Conservation (phyloP, 352 stramenopile species). For the Phytophthora sp. region DNA sequence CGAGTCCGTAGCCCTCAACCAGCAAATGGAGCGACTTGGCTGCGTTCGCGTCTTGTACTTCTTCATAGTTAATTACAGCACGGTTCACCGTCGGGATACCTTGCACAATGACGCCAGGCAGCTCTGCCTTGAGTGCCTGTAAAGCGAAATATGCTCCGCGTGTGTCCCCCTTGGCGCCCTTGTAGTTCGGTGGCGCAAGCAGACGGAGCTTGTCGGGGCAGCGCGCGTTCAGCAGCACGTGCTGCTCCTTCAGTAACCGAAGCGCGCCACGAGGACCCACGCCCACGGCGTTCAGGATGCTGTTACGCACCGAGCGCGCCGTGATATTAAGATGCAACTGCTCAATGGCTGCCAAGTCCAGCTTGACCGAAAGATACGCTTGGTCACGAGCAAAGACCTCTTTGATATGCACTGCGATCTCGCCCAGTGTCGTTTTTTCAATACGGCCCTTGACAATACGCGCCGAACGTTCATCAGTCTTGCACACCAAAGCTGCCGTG, state of each 20-base stretch:
- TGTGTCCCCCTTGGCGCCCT: constrained; percentile 78
- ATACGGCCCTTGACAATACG: constrained; percentile 99
- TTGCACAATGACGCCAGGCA: constrained; percentile 98
- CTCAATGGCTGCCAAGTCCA: constrained; percentile 97
- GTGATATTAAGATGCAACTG: constrained; percentile 97
- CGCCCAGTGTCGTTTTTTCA: constrained; percentile 98
- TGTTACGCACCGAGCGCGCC: constrained; percentile 88
- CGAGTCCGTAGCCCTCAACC: constrained; percentile 98
- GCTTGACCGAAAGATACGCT: constrained; percentile 97
- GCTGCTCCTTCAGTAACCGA: constrained; percentile 83
- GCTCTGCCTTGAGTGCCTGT: constrained; percentile 95
- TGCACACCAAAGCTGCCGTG: constrained; percentile 96
- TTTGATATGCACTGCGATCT: constrained; percentile 97
- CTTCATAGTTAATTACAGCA: constrained; percentile 98
- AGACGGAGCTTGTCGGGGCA: constrained; percentile 87
- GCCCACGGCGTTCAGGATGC: constrained; percentile 90
- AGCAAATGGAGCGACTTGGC: constrained; percentile 95
- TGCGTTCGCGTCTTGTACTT: constrained; percentile 68
- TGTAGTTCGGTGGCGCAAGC: constrained; percentile 85
- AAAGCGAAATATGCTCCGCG: constrained; percentile 93
- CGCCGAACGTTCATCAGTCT: constrained; percentile 96
- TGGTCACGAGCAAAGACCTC: constrained; percentile 95
- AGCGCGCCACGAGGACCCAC: constrained; percentile 71
- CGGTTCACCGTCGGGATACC: constrained; percentile 98
- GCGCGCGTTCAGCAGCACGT: constrained; percentile 84